Evolutionary conservation across 345 rosid genomes (phyloP), one percentile per base, ranked within the genome.

Genomic region (Heritiera fomes): DNA sequence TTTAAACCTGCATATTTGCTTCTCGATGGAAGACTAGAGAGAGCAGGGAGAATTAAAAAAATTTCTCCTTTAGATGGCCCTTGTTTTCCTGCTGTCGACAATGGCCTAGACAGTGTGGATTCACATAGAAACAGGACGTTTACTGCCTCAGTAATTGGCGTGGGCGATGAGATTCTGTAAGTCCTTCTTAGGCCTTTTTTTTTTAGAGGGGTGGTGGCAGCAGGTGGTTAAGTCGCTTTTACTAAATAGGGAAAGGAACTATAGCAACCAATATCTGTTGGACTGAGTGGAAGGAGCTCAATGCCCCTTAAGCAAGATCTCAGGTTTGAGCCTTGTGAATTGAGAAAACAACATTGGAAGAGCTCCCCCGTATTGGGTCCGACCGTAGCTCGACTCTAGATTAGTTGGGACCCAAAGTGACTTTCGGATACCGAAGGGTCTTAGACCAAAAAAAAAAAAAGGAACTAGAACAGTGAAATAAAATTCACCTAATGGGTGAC

Each of bases 121-220:
- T 80, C 91, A 49, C 79, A 79, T 71, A 84, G 84, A 66, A 84
- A 83, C 60, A 82, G 90, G 85, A 85, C 81, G 81, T 87, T 86
- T 70, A 83, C 84, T 68, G 93, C 92, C 73, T 88, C 99, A 30
- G 88, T 83, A 28, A 90, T 96, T 75, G 89, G 91, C 71, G 97
- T 96, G 41, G 98, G 98, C 13, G 98, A 96, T 89, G 99, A 96
- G 97, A 90, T 96, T 87, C 91, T 96, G 99, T 96, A 94, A 88
- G 99, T 90, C 85, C 73, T 79, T 40, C 34, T 43, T 53, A 2
- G 13, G 5, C 75, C 38, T 34, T 34, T 34, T 53, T 72, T 32
- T 52, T 14, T 72, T 28, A 6, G 4, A 38, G 18, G 53, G 64
- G 11, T 0, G 34, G 17, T 10, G 30, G 46, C 30, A 23, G 1